Conservation (phyloP, 805 yeast genomes). For the Yarrowia porcina region DNA sequence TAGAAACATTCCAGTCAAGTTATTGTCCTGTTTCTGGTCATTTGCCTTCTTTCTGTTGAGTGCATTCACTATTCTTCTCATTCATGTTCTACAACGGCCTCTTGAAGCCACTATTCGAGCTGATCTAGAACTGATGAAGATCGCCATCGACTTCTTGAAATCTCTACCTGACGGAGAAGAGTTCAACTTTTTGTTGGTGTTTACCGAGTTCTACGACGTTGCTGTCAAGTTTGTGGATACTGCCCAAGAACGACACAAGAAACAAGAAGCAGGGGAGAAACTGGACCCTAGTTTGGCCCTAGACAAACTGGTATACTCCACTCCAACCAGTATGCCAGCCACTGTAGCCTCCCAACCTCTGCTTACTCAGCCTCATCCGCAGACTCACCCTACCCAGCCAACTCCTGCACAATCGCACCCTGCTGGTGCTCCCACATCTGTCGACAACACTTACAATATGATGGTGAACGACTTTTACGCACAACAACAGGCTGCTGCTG, state of each 20-base stretch:
- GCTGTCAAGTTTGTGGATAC: conserved; percentile 18
- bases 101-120: conserved; percentile 13
- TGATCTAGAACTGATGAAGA: conserved; percentile 21
- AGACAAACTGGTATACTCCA: neutral
- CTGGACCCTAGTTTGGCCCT: neutral
- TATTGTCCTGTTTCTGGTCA: conserved; percentile 15
- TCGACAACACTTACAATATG: conserved; percentile 1
- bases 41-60: conserved; percentile 15
- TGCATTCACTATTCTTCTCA: conserved; percentile 9
- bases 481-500: neutral
- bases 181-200: conserved; percentile 11
- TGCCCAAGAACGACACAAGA: neutral
- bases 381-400: no score
- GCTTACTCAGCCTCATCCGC: neutral
- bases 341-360: neutral
- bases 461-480: conserved; percentile 22
- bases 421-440: no score
- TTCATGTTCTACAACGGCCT: conserved; percentile 16
- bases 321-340: neutral
- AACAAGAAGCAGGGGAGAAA: neutral
- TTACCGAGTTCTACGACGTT: conserved; percentile 14
- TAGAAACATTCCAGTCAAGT: conserved; percentile 22
- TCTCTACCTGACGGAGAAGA: conserved; percentile 9
- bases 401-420: neutral
- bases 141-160: conserved; percentile 14